Percentiles rank a stretch among this genome's conserved stretches.
Conservation (phyloP, 2,329 filamentous ascomycete species). For the Stachybotrys chartarum region DNA sequence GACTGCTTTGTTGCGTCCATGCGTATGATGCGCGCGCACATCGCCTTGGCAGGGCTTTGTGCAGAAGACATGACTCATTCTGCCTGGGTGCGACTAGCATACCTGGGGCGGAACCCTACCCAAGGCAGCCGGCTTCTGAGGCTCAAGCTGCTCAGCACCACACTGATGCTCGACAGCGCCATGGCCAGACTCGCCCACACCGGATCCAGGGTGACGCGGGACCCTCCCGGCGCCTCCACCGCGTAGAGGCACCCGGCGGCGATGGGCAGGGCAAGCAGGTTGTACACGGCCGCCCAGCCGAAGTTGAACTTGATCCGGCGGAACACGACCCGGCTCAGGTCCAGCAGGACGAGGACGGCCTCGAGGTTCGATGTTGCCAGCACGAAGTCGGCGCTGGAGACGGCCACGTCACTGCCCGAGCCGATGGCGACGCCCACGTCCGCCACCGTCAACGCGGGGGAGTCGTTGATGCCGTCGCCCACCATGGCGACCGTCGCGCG, state of each 20-base stretch:
- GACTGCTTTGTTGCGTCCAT: too few species aligned
- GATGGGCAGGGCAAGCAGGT: conserved; percentile 68
- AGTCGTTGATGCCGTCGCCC: conserved; percentile 85
- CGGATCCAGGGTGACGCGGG: conserved; percentile 61
- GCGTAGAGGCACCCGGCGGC: conserved; percentile 73
- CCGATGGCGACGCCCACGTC: conserved; percentile 83
- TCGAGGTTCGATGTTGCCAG: conserved; percentile 65
- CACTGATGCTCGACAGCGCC: conserved; percentile 86
- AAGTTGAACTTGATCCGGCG: conserved; percentile 79
- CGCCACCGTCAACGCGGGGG: conserved; percentile 70
- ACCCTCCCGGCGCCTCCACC: conserved; percentile 34
- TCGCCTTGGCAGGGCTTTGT: too few species aligned
- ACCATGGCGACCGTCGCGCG: conserved; percentile 69
- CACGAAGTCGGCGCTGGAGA: conserved; percentile 75
- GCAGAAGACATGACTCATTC: neutral
- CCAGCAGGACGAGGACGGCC: conserved; percentile 65
- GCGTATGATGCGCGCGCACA: too few species aligned
- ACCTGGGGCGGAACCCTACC: conserved; percentile 32
- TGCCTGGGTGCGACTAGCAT: neutral
- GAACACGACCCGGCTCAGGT: conserved; percentile 66
- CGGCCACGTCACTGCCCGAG: conserved; percentile 75
- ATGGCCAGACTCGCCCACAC: conserved; percentile 89
- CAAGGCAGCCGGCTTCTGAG: conserved; percentile 46
- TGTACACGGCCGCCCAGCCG: conserved; percentile 78
- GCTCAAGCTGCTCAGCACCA: conserved; percentile 73